phyloP scores from a whole-genome alignment of 2,329 filamentous ascomycete species.

The Lachnellula subtilissima region DNA sequence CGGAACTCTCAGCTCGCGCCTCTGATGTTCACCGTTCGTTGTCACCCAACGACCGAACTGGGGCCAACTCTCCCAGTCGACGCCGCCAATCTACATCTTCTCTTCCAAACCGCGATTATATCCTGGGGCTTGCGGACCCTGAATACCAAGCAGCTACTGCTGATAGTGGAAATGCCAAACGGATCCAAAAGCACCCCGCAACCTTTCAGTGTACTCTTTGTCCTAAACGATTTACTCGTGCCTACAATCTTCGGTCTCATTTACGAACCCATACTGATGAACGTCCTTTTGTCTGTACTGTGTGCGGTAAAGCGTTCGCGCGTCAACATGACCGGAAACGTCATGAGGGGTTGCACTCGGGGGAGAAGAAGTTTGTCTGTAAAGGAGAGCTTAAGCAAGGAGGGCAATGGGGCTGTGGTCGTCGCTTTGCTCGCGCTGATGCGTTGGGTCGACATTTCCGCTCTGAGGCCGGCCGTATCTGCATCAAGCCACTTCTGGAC shows the following conservation, averaged over 20 bases:
- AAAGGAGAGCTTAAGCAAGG: constrained; percentile 81
- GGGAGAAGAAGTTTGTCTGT: constrained; percentile 98
- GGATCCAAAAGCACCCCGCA: constrained; percentile 95
- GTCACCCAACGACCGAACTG: constrained; percentile 54
- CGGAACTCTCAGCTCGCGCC: constrained; percentile 43
- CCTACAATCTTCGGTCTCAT: constrained; percentile 94
- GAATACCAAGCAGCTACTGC: constrained; percentile 65
- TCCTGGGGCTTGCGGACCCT: constrained; percentile 86
- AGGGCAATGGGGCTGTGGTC: constrained; percentile 86
- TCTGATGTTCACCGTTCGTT: constrained; percentile 46
- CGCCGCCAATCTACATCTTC: constrained; percentile 59
- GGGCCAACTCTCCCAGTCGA: constrained; percentile 40
- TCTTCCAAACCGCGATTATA: constrained; percentile 63
- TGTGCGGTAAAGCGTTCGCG: constrained; percentile 95
- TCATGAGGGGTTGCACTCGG: constrained; percentile 91
- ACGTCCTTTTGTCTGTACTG: constrained; percentile 92
- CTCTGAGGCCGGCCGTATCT: constrained; percentile 90
- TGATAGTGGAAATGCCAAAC: constrained; percentile 59
- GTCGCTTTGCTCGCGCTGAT: constrained; percentile 91
- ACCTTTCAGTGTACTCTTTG: constrained; percentile 94
- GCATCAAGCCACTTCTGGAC: constrained; percentile 94
- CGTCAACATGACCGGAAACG: constrained; percentile 96
- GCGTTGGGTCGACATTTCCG: constrained; percentile 92
- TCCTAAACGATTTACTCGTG: constrained; percentile 91
- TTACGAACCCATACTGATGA: constrained; percentile 95